A percentile compares a stretch with the other conserved stretches of the same genome.
phyloP scores from a whole-genome alignment of 225 moss, liverwort and hornwort genomes.

The Neckera pumila region DNA sequence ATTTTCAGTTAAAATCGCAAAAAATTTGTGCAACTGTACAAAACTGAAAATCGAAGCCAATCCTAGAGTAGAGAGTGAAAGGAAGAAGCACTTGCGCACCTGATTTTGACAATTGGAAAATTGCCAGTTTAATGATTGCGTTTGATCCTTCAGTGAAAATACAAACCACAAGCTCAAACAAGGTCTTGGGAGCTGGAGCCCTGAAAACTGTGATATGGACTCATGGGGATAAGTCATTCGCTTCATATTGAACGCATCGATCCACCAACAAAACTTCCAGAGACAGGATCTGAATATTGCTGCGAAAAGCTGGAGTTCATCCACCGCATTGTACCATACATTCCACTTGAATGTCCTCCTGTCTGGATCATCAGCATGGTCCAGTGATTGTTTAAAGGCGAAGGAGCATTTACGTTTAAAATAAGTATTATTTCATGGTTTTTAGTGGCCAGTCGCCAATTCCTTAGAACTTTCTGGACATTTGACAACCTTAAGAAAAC shows the following conservation, averaged over 20 bases:
- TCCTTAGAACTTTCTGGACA: too few relatives aligned
- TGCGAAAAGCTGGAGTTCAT: background rate
- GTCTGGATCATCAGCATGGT: background rate
- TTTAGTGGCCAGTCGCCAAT: background rate
- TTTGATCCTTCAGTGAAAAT: background rate
- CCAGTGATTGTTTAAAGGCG: background rate
- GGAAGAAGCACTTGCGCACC: background rate
- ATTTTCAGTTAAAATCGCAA: background rate
- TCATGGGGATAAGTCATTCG: background rate
- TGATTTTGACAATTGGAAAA: background rate
- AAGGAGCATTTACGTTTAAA: background rate
- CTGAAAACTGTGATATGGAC: background rate
- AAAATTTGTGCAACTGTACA: background rate
- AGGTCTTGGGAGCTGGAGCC: background rate
- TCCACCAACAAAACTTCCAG: background rate
- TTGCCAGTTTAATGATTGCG: background rate
- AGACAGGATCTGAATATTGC: background rate
- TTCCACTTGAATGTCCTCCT: background rate
- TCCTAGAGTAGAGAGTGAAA: background rate
- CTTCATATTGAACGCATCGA: background rate
- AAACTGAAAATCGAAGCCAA: background rate
- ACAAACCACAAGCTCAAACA: background rate
- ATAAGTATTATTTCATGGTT: background rate
- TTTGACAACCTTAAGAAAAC: too few relatives aligned
- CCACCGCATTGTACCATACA: background rate